These are phyloP conservation scores for Helicostylum pulchrum DNA, from an alignment of 192 early-diverging fungal genomes.

Conservation along the genomic window DNA sequence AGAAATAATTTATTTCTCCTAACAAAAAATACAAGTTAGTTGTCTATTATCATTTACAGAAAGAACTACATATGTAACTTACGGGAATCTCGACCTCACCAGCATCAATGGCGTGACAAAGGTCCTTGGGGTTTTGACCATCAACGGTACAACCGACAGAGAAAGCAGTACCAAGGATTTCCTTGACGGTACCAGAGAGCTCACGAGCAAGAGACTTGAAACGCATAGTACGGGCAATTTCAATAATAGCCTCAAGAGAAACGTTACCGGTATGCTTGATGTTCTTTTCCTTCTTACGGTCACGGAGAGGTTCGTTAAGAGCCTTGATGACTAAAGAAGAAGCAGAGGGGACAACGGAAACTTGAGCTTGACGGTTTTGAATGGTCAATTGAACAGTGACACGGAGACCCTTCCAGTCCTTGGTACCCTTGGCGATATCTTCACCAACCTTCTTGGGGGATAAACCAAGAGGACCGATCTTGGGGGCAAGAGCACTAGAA, in stretches of 20 bases:
- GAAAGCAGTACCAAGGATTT: slow-evolving; percentile 91
- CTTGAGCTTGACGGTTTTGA: slow-evolving; percentile 98
- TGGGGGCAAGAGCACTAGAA: slow-evolving; percentile 94
- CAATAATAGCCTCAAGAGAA: slow-evolving; percentile 85
- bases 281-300: slow-evolving; percentile 99
- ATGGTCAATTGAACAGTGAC: slow-evolving; percentile 96
- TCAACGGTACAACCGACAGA: slow-evolving; percentile 97
- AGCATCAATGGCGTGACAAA: slow-evolving; percentile 76
- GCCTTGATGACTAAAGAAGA: slow-evolving; percentile 94
- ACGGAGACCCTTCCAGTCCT: slow-evolving; percentile 97
- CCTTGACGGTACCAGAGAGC: slow-evolving; percentile 89
- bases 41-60: neutral
- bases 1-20: slow-evolving; percentile 14
- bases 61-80: slow-evolving; percentile 6
- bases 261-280: slow-evolving; percentile 96
- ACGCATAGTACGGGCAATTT: slow-evolving; percentile 92
- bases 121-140: slow-evolving; percentile 85
- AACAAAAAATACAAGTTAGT: neutral
- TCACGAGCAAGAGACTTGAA: slow-evolving; percentile 91
- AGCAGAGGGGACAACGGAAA: slow-evolving; percentile 92
- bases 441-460: slow-evolving; percentile 99
- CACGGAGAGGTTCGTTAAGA: slow-evolving; percentile 92
- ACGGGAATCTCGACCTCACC: slow-evolving; percentile 75
- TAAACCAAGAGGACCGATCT: slow-evolving; percentile 99
- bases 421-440: slow-evolving; percentile 98